Evolutionary conservation across 2,329 filamentous ascomycete species (phyloP).

Genomic region (Paecilomyces sp.): DNA sequence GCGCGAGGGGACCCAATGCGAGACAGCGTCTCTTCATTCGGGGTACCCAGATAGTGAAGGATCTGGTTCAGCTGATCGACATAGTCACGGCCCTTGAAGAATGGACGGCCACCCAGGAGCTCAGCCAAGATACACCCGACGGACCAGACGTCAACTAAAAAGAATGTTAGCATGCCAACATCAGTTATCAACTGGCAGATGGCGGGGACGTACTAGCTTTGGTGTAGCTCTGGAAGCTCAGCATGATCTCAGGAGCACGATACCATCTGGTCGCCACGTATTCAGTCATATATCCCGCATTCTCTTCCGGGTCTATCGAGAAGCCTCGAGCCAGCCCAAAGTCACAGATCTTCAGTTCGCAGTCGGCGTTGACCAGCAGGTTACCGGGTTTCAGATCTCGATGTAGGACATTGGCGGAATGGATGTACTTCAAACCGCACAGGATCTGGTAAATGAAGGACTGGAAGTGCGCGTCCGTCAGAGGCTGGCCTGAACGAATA

Average conservation of each 20-base stretch:
- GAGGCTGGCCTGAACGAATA: constrained; percentile 90
- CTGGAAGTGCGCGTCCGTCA: constrained; percentile 98
- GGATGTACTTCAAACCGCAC: constrained; percentile 97
- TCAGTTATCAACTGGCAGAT: constrained; percentile 2
- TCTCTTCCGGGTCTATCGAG: constrained; percentile 94
- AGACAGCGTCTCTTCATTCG: constrained; percentile 86
- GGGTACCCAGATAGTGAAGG: constrained; percentile 92
- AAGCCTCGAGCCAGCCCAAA: constrained; percentile 95
- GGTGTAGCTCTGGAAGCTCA: constrained; percentile 99
- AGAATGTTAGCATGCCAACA: constrained; percentile 11
- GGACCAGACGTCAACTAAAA: constrained; percentile 92
- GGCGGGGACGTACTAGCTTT: constrained; percentile 80
- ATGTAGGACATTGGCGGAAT: constrained; percentile 95
- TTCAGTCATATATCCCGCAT: constrained; percentile 99
- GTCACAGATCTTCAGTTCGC: constrained; percentile 98
- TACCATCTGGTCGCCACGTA: constrained; percentile 99
- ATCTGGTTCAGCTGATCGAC: constrained; percentile 99
- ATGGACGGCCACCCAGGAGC: constrained; percentile 87
- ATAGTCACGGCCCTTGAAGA: constrained; percentile 99
- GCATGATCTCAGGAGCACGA: constrained; percentile 96
- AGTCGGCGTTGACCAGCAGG: constrained; percentile 95
- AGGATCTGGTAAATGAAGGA: constrained; percentile 99
- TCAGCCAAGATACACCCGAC: constrained; percentile 97
- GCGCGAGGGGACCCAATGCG: constrained; percentile 93
- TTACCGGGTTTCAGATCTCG: constrained; percentile 97